Conservation (phyloP, 1,284 basidiomycete genomes). For the Puccinia coronata region DNA sequence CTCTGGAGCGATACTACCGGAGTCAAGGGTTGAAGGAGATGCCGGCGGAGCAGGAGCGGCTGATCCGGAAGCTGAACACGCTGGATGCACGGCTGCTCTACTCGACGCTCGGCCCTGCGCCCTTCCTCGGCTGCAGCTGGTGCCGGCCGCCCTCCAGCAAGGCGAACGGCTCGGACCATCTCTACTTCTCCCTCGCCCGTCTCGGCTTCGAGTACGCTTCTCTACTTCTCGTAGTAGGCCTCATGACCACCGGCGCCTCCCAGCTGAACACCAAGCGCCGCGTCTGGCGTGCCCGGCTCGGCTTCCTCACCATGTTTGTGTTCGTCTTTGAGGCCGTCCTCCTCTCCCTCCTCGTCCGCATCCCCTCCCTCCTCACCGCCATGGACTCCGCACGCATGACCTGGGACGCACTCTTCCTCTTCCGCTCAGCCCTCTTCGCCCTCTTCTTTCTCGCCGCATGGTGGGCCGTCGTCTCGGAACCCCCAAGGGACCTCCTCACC, state of each 20-base stretch:
- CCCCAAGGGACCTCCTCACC: neutral
- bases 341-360: neutral
- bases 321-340: conserved; percentile 9
- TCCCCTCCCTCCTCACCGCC: neutral
- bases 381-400: conserved; percentile 17
- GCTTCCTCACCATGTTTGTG: neutral
- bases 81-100: conserved; percentile 31
- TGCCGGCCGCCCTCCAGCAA: conserved; percentile 34
- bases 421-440: conserved; percentile 18
- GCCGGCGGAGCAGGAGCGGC: conserved; percentile 12
- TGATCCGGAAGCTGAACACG: conserved; percentile 34
- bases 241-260: conserved; percentile 24
- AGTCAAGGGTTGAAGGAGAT: neutral
- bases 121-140: conserved; percentile 37
- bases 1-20: conserved; percentile 17
- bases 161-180: conserved; percentile 23
- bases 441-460: neutral
- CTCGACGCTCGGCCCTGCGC: conserved; percentile 15
- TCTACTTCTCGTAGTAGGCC: conserved; percentile 4
- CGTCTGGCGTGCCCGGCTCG: conserved; percentile 16
- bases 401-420: neutral
- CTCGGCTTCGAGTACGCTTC: neutral
- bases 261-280: conserved; percentile 4
- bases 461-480: conserved; percentile 42
- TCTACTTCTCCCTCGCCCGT: neutral